These are phyloP conservation scores for Boletus sensibilis DNA, from an alignment of 768 basidiomycete genomes.

Conservation along the genomic window DNA sequence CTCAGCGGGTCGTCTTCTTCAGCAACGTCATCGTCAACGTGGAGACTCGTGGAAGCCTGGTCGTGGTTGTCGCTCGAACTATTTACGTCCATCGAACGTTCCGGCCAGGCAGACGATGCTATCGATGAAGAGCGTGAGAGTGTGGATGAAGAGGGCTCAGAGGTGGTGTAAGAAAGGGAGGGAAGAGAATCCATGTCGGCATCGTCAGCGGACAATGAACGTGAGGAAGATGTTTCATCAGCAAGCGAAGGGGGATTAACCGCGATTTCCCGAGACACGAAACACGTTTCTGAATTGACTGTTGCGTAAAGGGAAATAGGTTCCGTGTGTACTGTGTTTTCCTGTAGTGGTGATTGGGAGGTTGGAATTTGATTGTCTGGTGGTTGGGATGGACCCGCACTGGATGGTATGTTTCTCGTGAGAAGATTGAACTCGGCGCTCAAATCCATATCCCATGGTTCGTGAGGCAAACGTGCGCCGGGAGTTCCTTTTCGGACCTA, in stretches of 20 bases:
- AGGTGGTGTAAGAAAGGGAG: slow-evolving; percentile 33
- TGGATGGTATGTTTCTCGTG: not conserved
- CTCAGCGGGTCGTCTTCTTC: slow-evolving; percentile 34
- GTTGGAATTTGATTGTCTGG: not conserved
- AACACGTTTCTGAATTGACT: slow-evolving; percentile 3
- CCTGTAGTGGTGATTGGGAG: not conserved
- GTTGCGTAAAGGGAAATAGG: not conserved
- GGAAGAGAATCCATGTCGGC: slow-evolving; percentile 35
- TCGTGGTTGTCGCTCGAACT: slow-evolving; percentile 15
- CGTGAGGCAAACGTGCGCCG: slow-evolving; percentile 42
- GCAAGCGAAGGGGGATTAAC: slow-evolving; percentile 7
- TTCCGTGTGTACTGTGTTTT: not conserved
- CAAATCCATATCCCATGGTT: slow-evolving; percentile 39
- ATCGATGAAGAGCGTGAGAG: slow-evolving; percentile 46
- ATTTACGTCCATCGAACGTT: slow-evolving; percentile 19
- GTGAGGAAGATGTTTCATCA: slow-evolving; percentile 25
- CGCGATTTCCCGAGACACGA: slow-evolving; percentile 8
- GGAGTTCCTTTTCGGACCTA: slow-evolving; percentile 43
- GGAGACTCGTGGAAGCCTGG: not conserved
- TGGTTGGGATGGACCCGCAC: not conserved
- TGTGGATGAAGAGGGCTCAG: slow-evolving; percentile 35
- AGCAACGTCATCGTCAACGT: slow-evolving; percentile 4
- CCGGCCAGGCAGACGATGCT: slow-evolving; percentile 34
- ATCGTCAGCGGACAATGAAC: slow-evolving; percentile 23
- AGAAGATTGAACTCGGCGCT: slow-evolving; percentile 11